These are phyloP conservation scores for Elsinoe australis DNA, from an alignment of 2,329 filamentous ascomycete genomes.

Conservation along the genomic window DNA sequence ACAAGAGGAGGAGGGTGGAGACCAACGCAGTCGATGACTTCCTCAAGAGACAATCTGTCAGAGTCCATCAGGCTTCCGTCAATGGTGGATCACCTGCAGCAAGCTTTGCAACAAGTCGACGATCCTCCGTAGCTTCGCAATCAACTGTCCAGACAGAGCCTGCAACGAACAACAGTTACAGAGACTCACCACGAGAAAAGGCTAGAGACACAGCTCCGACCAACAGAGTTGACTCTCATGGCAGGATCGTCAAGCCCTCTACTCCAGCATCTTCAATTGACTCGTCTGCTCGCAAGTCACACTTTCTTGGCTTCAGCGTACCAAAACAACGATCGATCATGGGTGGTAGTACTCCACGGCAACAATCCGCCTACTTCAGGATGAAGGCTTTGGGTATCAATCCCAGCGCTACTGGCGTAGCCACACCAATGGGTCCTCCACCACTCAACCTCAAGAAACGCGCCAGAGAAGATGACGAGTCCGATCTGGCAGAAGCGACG, in stretches of 20 bases:
- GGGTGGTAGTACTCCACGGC: conserved; percentile 14
- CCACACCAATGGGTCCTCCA: conserved; percentile 22
- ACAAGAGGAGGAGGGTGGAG: conserved; percentile 23
- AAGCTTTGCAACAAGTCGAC: conserved; percentile 16
- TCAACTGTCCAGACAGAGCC: background rate
- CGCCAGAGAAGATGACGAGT: conserved; percentile 19
- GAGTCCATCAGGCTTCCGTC: conserved; percentile 21
- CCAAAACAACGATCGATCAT: conserved; percentile 16
- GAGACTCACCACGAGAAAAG: background rate
- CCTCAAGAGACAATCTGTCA: conserved; percentile 23
- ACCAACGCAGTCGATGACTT: conserved; percentile 21
- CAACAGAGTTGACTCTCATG: conserved; percentile 24
- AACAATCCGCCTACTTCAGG: conserved; percentile 41
- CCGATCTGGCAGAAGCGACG: conserved; percentile 6
- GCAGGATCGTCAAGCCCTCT: conserved; percentile 22
- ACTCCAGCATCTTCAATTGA: conserved; percentile 14
- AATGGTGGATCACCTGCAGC: conserved; percentile 20
- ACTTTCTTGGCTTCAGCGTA: conserved; percentile 27
- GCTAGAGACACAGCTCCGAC: background rate
- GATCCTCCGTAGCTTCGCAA: background rate
- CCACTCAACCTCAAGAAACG: conserved; percentile 19
- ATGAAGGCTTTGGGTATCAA: conserved; percentile 44
- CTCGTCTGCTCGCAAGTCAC: conserved; percentile 22
- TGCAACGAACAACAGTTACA: background rate
- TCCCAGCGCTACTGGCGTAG: conserved; percentile 28